These are phyloP conservation scores for Auricularia sp. DNA, from an alignment of 768 basidiomycete genomes.

Conservation along the genomic window DNA sequence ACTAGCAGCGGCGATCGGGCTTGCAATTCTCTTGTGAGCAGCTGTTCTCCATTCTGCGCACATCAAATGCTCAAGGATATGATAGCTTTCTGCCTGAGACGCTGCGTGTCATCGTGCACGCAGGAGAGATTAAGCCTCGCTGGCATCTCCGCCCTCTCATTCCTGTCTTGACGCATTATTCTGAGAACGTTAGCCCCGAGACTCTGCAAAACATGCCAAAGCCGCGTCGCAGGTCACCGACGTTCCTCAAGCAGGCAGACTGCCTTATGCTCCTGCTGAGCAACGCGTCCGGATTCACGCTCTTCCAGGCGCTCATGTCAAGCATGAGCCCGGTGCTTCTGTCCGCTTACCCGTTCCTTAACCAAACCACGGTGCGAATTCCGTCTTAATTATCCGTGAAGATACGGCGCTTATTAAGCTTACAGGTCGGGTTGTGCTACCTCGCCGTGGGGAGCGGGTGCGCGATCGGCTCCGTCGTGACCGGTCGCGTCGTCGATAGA, in stretches of 20 bases:
- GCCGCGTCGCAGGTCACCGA: background rate
- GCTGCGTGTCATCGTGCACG: constrained; percentile 28
- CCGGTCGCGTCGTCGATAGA: constrained; percentile 55
- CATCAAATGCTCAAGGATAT: background rate
- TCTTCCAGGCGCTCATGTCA: constrained; percentile 52
- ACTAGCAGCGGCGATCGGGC: constrained; percentile 33
- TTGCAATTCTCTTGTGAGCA: constrained; percentile 39
- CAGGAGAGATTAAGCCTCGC: constrained; percentile 31
- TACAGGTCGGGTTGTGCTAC: constrained; percentile 64
- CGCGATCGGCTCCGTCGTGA: constrained; percentile 45
- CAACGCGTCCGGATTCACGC: constrained; percentile 43
- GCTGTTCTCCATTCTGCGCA: constrained; percentile 11
- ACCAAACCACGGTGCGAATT: constrained; percentile 29
- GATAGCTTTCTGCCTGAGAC: constrained; percentile 40
- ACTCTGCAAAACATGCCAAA: background rate
- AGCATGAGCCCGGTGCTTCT: constrained; percentile 54
- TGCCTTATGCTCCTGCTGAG: constrained; percentile 43
- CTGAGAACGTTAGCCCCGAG: background rate
- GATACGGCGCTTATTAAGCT: background rate
- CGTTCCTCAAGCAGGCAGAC: constrained; percentile 44
- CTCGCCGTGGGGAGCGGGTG: constrained; percentile 70
- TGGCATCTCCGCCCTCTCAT: constrained; percentile 23
- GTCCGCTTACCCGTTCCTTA: constrained; percentile 48
- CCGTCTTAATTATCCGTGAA: background rate
- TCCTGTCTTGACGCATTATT: constrained; percentile 16